phyloP scores from a whole-genome alignment of 768 basidiomycete species.

The Amanita rimosa region DNA sequence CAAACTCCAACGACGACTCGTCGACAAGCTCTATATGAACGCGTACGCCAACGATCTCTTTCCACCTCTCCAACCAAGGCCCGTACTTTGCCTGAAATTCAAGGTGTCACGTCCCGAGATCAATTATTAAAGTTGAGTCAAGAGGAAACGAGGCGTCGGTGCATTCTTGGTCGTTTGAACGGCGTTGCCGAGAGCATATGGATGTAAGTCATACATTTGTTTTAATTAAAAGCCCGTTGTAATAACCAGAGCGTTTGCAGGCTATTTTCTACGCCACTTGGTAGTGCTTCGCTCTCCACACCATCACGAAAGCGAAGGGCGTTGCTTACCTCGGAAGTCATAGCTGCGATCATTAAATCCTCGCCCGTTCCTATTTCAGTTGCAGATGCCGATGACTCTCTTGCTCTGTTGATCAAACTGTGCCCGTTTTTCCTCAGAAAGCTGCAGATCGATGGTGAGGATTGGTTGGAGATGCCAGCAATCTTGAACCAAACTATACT shows the following conservation, averaged over 20 bases:
- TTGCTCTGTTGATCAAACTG: conserved; percentile 50
- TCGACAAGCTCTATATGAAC: conserved; percentile 72
- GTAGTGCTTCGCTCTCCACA: conserved; percentile 28
- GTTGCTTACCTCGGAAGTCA: conserved; percentile 56
- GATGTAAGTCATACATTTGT: conserved; percentile 46
- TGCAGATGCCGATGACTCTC: conserved; percentile 68
- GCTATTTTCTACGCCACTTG: conserved; percentile 60
- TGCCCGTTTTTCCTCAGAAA: conserved; percentile 76
- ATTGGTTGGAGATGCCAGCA: conserved; percentile 56
- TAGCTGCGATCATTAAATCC: conserved; percentile 62
- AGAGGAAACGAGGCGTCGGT: conserved; percentile 68
- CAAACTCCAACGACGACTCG: conserved; percentile 67
- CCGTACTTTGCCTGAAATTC: conserved; percentile 23
- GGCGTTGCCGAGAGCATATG: conserved; percentile 83
- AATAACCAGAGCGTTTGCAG: conserved; percentile 20
- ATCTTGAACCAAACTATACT: conserved; percentile 14
- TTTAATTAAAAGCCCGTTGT: not conserved
- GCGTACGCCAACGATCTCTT: conserved; percentile 63
- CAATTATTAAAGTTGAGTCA: conserved; percentile 63
- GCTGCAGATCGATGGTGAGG: conserved; percentile 46
- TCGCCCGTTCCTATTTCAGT: conserved; percentile 71
- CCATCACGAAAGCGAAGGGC: conserved; percentile 64
- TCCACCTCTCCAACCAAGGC: conserved; percentile 54
- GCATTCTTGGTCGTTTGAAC: conserved; percentile 63
- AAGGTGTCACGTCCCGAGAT: conserved; percentile 46